phyloP scores from a whole-genome alignment of 495 filamentous ascomycete species.

The Aspergillus avenaceus region DNA sequence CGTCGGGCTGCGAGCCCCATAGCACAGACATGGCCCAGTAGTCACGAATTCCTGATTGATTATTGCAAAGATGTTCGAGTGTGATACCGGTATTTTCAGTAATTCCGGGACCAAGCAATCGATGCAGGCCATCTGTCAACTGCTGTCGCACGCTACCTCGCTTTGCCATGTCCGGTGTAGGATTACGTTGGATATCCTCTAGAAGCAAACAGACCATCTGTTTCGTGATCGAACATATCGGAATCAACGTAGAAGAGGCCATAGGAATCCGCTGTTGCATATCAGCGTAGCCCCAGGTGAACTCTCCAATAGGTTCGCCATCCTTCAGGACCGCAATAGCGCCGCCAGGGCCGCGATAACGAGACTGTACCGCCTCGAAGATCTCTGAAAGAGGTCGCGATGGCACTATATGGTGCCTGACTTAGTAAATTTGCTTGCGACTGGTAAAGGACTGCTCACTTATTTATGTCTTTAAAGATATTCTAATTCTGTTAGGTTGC shows the following conservation, averaged over 20 bases:
- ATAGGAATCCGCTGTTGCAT: constrained; percentile 21
- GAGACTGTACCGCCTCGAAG: background rate
- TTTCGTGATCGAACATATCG: constrained; percentile 36
- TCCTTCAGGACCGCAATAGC: constrained; percentile 26
- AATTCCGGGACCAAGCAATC: constrained; percentile 18
- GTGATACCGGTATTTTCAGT: constrained; percentile 1
- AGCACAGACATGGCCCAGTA: constrained; percentile 35
- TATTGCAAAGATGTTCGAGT: constrained; percentile 24
- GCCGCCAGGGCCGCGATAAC: constrained; percentile 23
- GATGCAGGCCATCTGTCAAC: constrained; percentile 13
- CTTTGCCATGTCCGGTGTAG: constrained; percentile 8
- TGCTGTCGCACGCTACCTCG: constrained; percentile 19
- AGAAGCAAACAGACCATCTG: constrained; percentile 29
- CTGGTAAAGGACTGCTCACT: too few relatives aligned
- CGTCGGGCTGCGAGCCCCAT: constrained; percentile 28
- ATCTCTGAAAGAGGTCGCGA: too few relatives aligned
- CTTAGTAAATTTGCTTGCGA: too few relatives aligned
- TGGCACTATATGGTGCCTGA: too few relatives aligned
- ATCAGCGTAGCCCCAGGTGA: constrained; percentile 32
- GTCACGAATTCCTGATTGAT: constrained; percentile 32
- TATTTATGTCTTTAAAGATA: too few relatives aligned
- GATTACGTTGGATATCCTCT: constrained; percentile 19
- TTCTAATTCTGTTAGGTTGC: too few relatives aligned
- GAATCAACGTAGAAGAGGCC: constrained; percentile 19
- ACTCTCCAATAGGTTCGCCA: constrained; percentile 23